These are phyloP conservation scores for Aspergillus conjunctus DNA, from an alignment of 495 filamentous ascomycete species.

Conservation along the genomic window DNA sequence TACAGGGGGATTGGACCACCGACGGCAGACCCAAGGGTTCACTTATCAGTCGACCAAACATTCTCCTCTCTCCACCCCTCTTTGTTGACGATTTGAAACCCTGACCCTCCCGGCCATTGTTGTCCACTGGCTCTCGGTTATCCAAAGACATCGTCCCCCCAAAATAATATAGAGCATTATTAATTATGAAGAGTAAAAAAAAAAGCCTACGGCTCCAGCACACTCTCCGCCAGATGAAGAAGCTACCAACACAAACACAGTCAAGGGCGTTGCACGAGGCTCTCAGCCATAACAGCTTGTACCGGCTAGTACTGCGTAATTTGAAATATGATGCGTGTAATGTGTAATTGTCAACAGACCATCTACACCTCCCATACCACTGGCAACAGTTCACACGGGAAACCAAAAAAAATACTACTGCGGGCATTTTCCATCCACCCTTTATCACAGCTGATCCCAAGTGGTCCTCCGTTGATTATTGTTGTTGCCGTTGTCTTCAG, in stretches of 20 bases:
- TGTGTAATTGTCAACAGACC: not conserved
- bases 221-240: not conserved
- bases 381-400: too few relatives aligned
- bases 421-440: constrained; percentile 9
- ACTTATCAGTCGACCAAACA: not conserved
- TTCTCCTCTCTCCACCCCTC: not conserved
- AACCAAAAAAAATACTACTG: not conserved
- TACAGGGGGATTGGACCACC: too few relatives aligned
- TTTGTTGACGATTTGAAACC: not conserved
- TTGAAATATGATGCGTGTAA: constrained; percentile 1
- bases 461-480: constrained; percentile 15
- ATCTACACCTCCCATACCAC: not conserved
- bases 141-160: not conserved
- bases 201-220: not conserved
- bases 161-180: constrained; percentile 1
- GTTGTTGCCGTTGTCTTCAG: constrained; percentile 20
- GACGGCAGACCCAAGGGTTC: not conserved
- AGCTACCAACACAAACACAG: not conserved
- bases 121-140: not conserved
- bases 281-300: not conserved
- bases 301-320: not conserved
- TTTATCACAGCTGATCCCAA: constrained; percentile 21
- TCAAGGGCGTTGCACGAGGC: not conserved
- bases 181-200: not conserved
- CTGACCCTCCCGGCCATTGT: not conserved